These are phyloP conservation scores for Ophiostoma montium DNA, from an alignment of 2,329 filamentous ascomycete species.

Conservation along the genomic window DNA sequence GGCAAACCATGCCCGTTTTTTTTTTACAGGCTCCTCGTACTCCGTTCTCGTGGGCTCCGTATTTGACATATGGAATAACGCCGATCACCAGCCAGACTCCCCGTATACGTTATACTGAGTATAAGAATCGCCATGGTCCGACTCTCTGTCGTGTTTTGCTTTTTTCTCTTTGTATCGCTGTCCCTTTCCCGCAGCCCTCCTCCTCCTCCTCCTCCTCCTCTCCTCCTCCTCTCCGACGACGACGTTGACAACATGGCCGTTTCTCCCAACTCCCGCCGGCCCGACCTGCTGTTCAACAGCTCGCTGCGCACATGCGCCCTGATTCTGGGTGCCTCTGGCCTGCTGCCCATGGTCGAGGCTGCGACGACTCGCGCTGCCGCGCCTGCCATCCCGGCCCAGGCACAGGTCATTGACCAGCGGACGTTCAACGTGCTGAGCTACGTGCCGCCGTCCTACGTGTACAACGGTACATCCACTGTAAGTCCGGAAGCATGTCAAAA, in stretches of 20 bases:
- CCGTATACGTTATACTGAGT: no score
- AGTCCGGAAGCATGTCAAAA: not conserved
- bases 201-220: not conserved
- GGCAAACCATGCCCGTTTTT: no score
- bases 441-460: conserved; percentile 25
- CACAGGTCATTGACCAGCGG: conserved; percentile 29
- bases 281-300: not conserved
- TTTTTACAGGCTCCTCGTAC: no score
- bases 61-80: no score
- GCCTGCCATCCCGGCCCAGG: conserved; percentile 19
- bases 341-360: not conserved
- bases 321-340: not conserved
- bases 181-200: not conserved
- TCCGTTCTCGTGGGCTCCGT: no score
- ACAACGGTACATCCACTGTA: conserved; percentile 19
- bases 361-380: not conserved
- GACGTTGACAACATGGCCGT: not conserved
- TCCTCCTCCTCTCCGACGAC: not conserved
- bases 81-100: no score
- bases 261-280: not conserved
- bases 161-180: not conserved
- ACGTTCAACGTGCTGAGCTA: conserved; percentile 27
- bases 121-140: no score
- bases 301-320: not conserved
- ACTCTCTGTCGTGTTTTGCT: not conserved